Conservation (phyloP, 2,329 filamentous ascomycete genomes). For the Seiridium cupressi region DNA sequence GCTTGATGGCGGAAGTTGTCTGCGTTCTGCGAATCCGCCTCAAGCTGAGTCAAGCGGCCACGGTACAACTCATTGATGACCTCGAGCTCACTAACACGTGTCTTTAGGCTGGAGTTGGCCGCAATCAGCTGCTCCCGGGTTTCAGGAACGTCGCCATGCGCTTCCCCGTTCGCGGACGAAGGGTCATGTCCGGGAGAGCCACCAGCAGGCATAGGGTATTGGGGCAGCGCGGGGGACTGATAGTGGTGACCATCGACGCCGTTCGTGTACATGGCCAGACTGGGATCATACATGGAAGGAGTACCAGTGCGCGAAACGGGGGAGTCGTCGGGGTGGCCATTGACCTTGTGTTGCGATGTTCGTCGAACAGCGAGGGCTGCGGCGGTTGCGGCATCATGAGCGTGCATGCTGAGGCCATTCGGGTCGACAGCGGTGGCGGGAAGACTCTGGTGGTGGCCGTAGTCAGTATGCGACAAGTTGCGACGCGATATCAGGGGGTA, state of each 20-base stretch:
- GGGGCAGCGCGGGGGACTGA: conserved; percentile 50
- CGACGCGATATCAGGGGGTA: neutral
- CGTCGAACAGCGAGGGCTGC: conserved; percentile 52
- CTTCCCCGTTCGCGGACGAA: conserved; percentile 53
- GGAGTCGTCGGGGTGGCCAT: conserved; percentile 71
- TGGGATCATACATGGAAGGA: conserved; percentile 71
- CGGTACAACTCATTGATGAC: conserved; percentile 86
- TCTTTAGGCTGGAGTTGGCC: conserved; percentile 85
- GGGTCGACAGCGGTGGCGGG: conserved; percentile 34
- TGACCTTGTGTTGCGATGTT: conserved; percentile 65
- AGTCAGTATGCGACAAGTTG: neutral
- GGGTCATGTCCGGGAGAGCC: conserved; percentile 50
- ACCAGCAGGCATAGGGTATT: conserved; percentile 47
- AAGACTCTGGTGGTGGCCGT: conserved; percentile 37
- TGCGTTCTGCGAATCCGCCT: conserved; percentile 70
- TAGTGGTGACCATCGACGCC: conserved; percentile 72
- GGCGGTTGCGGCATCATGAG: conserved; percentile 54
- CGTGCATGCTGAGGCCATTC: conserved; percentile 60
- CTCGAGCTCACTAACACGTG: conserved; percentile 90
- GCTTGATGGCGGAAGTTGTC: conserved; percentile 48
- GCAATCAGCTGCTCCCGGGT: conserved; percentile 78
- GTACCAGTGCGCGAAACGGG: conserved; percentile 79
- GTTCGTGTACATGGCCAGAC: conserved; percentile 73
- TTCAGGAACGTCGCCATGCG: conserved; percentile 68
- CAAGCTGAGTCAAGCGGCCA: conserved; percentile 74